Conservation (phyloP, 768 basidiomycete species). For the Xanthoconium stramineum region DNA sequence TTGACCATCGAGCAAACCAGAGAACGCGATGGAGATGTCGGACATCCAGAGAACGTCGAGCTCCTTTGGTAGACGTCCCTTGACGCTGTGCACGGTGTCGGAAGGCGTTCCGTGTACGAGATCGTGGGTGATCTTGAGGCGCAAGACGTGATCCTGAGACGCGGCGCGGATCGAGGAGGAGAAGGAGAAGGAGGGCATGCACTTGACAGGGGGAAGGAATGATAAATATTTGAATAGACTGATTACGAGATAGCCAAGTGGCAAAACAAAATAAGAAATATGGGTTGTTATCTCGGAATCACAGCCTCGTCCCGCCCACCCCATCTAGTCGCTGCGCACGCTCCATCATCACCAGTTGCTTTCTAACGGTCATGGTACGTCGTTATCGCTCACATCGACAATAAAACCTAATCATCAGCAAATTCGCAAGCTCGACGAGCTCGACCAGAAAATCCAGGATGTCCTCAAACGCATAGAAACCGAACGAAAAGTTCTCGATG, state of each 20-base stretch:
- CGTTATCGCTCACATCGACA: conserved; percentile 9
- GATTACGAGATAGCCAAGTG: conserved; percentile 29
- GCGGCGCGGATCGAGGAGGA: conserved; percentile 39
- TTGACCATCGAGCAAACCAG: conserved; percentile 49
- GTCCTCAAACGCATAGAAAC: conserved; percentile 87
- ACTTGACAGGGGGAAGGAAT: neutral
- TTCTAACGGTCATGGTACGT: conserved; percentile 32
- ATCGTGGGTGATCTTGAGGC: conserved; percentile 46
- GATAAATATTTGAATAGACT: conserved; percentile 13
- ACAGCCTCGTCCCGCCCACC: conserved; percentile 28
- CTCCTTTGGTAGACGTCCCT: conserved; percentile 32
- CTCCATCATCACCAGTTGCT: conserved; percentile 13
- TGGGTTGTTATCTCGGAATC: conserved; percentile 27
- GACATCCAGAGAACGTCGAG: conserved; percentile 52
- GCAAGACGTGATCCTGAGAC: conserved; percentile 42
- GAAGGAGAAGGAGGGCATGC: conserved; percentile 33
- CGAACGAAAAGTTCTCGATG: conserved; percentile 90
- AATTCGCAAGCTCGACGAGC: conserved; percentile 42
- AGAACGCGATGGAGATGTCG: conserved; percentile 49
- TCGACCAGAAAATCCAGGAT: conserved; percentile 93
- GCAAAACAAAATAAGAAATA: conserved; percentile 1
- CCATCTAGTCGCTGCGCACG: conserved; percentile 10
- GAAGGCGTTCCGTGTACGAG: conserved; percentile 36
- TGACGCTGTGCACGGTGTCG: conserved; percentile 28
- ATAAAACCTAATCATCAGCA: neutral